A percentile compares a stretch with the other conserved stretches of the same genome.
phyloP scores from a whole-genome alignment of 371 early-diverging fungal genomes.

The Encephalitozoon cuniculi region DNA sequence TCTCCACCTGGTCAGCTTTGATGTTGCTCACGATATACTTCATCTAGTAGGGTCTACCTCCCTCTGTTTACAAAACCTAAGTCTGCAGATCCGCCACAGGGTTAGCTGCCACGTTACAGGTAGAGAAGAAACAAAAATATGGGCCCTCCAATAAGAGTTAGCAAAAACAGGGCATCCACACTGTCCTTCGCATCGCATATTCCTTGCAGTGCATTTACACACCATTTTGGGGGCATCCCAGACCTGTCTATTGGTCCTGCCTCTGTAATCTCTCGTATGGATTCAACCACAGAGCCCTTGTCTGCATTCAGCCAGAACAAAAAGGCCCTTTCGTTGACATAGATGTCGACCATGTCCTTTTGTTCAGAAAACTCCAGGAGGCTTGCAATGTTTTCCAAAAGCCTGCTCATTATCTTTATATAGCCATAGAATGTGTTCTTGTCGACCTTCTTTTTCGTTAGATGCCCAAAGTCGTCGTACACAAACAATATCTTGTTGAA shows the following conservation, averaged over 20 bases:
- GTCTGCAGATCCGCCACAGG: no score
- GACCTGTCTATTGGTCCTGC: not conserved
- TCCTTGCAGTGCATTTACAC: slow-evolving; percentile 10
- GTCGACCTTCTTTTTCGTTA: slow-evolving; percentile 37
- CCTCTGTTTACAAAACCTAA: not conserved
- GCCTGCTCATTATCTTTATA: slow-evolving; percentile 34
- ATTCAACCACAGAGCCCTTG: slow-evolving; percentile 16
- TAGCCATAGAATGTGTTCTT: slow-evolving; percentile 15
- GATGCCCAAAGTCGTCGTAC: slow-evolving; percentile 36
- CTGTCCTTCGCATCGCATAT: not conserved
- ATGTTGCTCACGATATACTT: slow-evolving; percentile 11
- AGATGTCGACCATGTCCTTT: slow-evolving; percentile 24
- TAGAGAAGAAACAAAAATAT: not conserved
- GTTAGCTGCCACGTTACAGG: no score
- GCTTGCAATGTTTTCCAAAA: slow-evolving; percentile 13
- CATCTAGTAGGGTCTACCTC: slow-evolving; percentile 6
- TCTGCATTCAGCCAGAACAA: slow-evolving; percentile 19
- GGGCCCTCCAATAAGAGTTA: not conserved
- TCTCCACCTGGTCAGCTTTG: slow-evolving; percentile 13
- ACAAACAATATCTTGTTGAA: slow-evolving; percentile 50
- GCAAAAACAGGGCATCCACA: not conserved
- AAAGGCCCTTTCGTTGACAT: slow-evolving; percentile 13
- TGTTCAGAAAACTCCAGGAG: slow-evolving; percentile 1
- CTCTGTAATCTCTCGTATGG: not conserved
- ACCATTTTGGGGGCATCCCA: slow-evolving; percentile 1